Evolutionary conservation across 1,139 yeast genomes (phyloP), one percentile per base, ranked within the genome.

Genomic region (Kurtzmaniella natalensis): DNA sequence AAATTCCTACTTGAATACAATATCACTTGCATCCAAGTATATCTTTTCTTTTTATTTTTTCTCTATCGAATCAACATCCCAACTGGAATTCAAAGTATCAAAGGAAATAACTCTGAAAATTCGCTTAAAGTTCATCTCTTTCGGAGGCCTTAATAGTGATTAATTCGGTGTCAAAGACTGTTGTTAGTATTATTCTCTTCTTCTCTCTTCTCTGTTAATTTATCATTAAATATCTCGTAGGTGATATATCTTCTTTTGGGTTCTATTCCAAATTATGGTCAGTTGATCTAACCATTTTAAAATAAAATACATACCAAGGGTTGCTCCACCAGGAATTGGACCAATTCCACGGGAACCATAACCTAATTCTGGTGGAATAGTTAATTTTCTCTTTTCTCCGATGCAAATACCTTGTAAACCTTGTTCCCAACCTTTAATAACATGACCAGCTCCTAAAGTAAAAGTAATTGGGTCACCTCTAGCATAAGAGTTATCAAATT

Each of bases 371-470:
- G 92, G 72, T 32, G 95, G 95, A 53, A 88, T 85, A 27, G 77
- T 74, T 48, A 87, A 69, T 47, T 74, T 78, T 52, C 95, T 76
- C 63, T 79, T 73, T 58, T 87, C 96, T 33, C 95, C 95, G 55
- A 84, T 70, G 59, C 96, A 87, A 92, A 85, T 84, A 35, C 80
- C 64, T 30, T 52, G 46, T 36, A 86, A 65, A 28, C 95, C 95
- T 57, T 81, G 77, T 44, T 87, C 95, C 95, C 95, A 87, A 41
- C 95, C 95, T 45, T 70, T 57, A 51, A 87, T 86, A 31, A 87
- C 95, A 51, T 75, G 81, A 14, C 92, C 89, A 23, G 64, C 60
- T 31, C 96, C 96, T 37, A 87, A 61, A 23, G 61, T 64, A 58
- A 87, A 86, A 31, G 70, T 61, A 45, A 87, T 65, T 35, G 96